Evolutionary conservation across 768 basidiomycete genomes (phyloP).

Genomic region (Leucosporidium yakuticum): DNA sequence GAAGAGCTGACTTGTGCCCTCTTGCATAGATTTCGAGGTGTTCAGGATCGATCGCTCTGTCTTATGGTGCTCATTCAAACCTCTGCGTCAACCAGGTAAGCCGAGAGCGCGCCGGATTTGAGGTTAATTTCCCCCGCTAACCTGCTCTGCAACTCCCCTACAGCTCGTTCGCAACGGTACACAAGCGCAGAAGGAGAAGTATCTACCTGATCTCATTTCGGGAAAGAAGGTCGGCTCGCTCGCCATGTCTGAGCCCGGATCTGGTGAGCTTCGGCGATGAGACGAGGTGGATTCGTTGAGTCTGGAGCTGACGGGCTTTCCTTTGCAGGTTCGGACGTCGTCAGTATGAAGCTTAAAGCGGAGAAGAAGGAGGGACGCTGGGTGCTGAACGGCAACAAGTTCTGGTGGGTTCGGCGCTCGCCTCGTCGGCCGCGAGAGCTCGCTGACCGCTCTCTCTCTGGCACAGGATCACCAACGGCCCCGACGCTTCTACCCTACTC

Average conservation of each 20-base stretch:
- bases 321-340: constrained; percentile 56
- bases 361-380: constrained; percentile 71
- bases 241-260: constrained; percentile 89
- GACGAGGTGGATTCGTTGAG: constrained; percentile 41
- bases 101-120: too few relatives aligned
- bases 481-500: constrained; percentile 79
- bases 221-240: constrained; percentile 74
- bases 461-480: constrained; percentile 88
- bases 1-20: neutral
- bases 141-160: neutral
- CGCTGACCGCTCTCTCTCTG: neutral
- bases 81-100: constrained; percentile 58
- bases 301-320: constrained; percentile 54
- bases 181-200: constrained; percentile 72
- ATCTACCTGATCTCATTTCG: constrained; percentile 69
- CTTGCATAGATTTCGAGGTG: constrained; percentile 62
- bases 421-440: neutral
- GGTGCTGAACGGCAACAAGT: constrained; percentile 81
- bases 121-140: neutral
- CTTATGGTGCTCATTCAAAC: constrained; percentile 88
- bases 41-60: constrained; percentile 85
- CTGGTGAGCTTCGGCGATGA: constrained; percentile 54
- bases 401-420: constrained; percentile 59
- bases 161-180: constrained; percentile 82
- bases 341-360: constrained; percentile 81